Evolutionary conservation across 2,329 filamentous ascomycete species (phyloP).

Genomic region (Coniochaeta sp.): DNA sequence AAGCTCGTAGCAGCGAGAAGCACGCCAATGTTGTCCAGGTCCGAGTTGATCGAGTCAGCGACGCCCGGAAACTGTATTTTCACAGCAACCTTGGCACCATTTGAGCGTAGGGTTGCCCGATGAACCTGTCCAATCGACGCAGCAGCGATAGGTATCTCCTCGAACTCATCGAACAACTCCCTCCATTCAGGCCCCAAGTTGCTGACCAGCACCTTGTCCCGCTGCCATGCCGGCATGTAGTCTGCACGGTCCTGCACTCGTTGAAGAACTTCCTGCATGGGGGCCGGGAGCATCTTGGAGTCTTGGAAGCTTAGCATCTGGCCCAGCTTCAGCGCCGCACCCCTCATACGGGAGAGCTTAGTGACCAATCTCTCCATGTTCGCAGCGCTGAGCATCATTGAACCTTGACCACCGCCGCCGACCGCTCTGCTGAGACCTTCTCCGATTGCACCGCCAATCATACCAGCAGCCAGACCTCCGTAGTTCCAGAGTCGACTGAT

Average conservation of each 20-base stretch:
- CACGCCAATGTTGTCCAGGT: slow-evolving; percentile 86
- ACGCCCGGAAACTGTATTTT: slow-evolving; percentile 98
- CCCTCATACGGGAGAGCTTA: slow-evolving; percentile 92
- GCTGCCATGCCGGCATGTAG: slow-evolving; percentile 94
- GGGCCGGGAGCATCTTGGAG: slow-evolving; percentile 82
- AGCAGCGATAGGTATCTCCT: slow-evolving; percentile 87
- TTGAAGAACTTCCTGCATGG: slow-evolving; percentile 84
- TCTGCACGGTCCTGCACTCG: slow-evolving; percentile 94
- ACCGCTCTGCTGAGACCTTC: slow-evolving; percentile 78
- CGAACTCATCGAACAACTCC: slow-evolving; percentile 73
- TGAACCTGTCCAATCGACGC: slow-evolving; percentile 98
- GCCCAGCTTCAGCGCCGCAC: slow-evolving; percentile 91
- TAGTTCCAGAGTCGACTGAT: slow-evolving; percentile 92
- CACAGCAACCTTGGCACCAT: slow-evolving; percentile 72
- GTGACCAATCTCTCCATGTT: slow-evolving; percentile 93
- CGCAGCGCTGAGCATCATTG: slow-evolving; percentile 75
- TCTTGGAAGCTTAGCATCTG: slow-evolving; percentile 99
- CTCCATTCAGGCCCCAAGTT: slow-evolving; percentile 84
- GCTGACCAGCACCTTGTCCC: slow-evolving; percentile 70
- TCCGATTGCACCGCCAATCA: slow-evolving; percentile 86
- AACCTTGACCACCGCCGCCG: slow-evolving; percentile 60
- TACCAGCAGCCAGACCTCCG: slow-evolving; percentile 82
- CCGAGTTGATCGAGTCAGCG: slow-evolving; percentile 90
- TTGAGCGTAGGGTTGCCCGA: slow-evolving; percentile 70
- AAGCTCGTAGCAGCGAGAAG: slow-evolving; percentile 86